phyloP scores from a whole-genome alignment of 2,329 filamentous ascomycete species.

The Fusarium sp. region DNA sequence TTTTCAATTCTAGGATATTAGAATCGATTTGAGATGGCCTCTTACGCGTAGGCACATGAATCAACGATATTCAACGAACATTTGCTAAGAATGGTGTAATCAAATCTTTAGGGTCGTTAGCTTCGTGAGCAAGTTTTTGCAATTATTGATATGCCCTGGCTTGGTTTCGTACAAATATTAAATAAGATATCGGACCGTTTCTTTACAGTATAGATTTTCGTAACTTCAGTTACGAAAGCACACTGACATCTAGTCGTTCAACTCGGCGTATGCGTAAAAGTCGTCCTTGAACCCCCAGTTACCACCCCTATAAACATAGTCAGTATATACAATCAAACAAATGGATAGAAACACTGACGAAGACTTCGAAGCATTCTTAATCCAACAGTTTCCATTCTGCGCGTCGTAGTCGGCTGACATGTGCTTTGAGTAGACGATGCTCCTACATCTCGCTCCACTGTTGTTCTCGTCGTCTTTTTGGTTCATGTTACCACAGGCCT shows the following conservation, averaged over 20 bases:
- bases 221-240: no score
- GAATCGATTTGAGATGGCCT: no score
- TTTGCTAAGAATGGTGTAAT: no score
- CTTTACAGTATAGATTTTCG: no score
- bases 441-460: constrained; percentile 9
- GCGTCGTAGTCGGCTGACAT: neutral
- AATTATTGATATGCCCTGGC: no score
- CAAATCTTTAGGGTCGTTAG: no score
- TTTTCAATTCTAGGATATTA: no score
- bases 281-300: constrained; percentile 23
- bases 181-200: no score
- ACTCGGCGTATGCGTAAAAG: constrained; percentile 25
- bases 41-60: no score
- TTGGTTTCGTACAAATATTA: no score
- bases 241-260: neutral
- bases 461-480: constrained; percentile 2
- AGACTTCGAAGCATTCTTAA: constrained; percentile 13
- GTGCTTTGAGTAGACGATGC: constrained; percentile 23
- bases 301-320: constrained; percentile 1
- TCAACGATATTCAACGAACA: no score
- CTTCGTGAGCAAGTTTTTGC: no score
- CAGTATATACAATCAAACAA: neutral
- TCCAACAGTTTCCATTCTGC: constrained; percentile 27
- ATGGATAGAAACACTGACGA: neutral
- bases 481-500: constrained; percentile 25